Percentiles rank a stretch among this genome's conserved stretches.
These are phyloP conservation scores for Ascochyta clinopodiicola DNA, from an alignment of 2,329 filamentous ascomycete species.

Conservation along the genomic window DNA sequence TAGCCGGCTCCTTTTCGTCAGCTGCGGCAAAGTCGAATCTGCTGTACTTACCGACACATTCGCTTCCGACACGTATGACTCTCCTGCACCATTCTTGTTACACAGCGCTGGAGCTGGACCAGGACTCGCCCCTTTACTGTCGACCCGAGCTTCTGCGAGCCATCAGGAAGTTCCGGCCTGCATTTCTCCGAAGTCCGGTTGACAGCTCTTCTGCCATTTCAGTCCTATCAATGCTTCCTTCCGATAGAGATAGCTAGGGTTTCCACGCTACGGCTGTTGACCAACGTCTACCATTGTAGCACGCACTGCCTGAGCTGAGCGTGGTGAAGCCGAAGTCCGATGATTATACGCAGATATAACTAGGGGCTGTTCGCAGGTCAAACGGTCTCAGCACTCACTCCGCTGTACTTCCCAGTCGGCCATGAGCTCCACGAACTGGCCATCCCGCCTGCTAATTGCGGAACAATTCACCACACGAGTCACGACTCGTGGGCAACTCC, in stretches of 20 bases:
- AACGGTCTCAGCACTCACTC: neutral
- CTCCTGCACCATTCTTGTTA: neutral
- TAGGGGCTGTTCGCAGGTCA: neutral
- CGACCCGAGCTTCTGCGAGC: constrained; percentile 3
- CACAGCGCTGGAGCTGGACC: neutral
- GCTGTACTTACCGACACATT: too few relatives aligned
- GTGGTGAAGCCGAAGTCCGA: constrained; percentile 11
- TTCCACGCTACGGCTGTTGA: constrained; percentile 6
- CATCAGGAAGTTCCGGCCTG: neutral
- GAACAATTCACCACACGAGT: neutral
- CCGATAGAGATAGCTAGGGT: neutral
- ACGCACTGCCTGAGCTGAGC: constrained; percentile 1
- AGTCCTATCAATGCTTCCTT: neutral
- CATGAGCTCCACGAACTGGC: neutral
- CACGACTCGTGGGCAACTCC: neutral
- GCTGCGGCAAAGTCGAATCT: neutral
- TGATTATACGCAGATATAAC: constrained; percentile 4
- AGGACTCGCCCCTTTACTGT: neutral
- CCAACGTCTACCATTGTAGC: neutral
- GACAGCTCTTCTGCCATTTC: neutral
- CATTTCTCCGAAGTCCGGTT: neutral
- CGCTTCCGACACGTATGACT: neutral
- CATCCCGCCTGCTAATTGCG: neutral
- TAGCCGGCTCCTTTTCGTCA: neutral
- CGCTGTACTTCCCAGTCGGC: neutral